A percentile compares a stretch with the other conserved stretches of the same genome.
phyloP scores from a whole-genome alignment of 1,284 basidiomycete genomes.

The Fomitopsis schrenkii region DNA sequence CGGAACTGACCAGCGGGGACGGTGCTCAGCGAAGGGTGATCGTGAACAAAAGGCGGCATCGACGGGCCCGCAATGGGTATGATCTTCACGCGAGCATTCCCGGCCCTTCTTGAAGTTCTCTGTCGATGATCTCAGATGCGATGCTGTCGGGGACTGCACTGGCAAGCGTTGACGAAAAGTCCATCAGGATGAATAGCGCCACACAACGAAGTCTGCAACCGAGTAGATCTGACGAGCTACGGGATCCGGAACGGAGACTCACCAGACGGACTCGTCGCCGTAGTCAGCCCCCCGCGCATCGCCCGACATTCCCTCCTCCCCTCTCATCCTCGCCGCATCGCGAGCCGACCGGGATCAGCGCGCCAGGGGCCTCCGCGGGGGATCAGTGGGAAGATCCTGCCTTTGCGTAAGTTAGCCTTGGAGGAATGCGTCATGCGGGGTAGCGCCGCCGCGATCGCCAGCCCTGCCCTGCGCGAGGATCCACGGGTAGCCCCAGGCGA shows the following conservation, averaged over 20 bases:
- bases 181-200: too few species aligned
- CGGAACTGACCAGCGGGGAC: background rate
- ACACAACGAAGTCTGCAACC: too few species aligned
- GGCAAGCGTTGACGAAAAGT: too few species aligned
- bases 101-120: background rate
- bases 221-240: too few species aligned
- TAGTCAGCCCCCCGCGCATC: too few species aligned
- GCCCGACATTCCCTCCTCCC: too few species aligned
- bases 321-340: too few species aligned
- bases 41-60: background rate
- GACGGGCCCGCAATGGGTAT: background rate
- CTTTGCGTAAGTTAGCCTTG: background rate
- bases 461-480: too few species aligned
- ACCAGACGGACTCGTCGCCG: too few species aligned
- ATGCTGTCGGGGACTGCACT: background rate
- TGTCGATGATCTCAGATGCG: background rate
- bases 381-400: background rate
- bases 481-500: background rate
- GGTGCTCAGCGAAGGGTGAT: background rate
- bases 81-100: background rate
- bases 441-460: too few species aligned
- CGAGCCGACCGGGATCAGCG: too few species aligned
- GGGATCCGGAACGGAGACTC: too few species aligned
- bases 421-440: background rate
- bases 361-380: background rate